Base-by-base conservation (phyloP, 2,329 filamentous ascomycete genomes). In the Trichoderma brevicompactum region DNA sequence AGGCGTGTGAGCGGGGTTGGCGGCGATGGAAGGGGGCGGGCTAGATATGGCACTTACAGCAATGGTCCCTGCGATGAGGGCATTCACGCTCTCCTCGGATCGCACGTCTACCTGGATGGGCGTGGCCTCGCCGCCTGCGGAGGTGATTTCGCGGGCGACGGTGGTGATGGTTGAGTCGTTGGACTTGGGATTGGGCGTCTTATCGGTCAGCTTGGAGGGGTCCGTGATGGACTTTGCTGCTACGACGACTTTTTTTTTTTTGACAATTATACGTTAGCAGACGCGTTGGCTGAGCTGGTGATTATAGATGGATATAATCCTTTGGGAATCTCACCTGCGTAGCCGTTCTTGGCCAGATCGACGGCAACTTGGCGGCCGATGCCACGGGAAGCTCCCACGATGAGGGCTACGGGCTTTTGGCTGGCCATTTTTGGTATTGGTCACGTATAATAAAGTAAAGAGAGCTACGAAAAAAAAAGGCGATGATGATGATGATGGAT, bases 361-460 rank as follows among this genome's bases (percentile, higher is more conserved):
- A 96, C 84, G 64, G 92, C 91, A 44, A 95, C 82, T 75, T 95
- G 92, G 46, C 91, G 82, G 52, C 92, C 92, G 68, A 96, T 94
- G 43, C 92, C 92, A 67, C 92, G 81, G 0, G 91, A 94, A 2
- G 90, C 91, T 44, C 91, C 91, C 19, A 94, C 83, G 5, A 94
- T 81, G 19, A 94, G 81, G 19, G 89, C 90, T 7, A 93, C 89
- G 68, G 81, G 81, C 64, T 81, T 75, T 12, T 67, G 44, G 28
- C 7, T 53, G 23, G 62, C 40, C 65, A 67, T 67, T 46, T 32
- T 70, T 72, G 53, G 8, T 67, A 10, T 64, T 34, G 28, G 38
- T 49, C 23, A 60, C 19, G 56, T 60, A 15, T 36, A 17, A 23
- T 32, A 13, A n/a, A n/a, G n/a, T n/a, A n/a, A n/a, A 41, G 9